Evolutionary conservation across 2,329 filamentous ascomycete species (phyloP), one percentile per base, ranked within the genome.

Genomic region (Rugonectria rugulosa): DNA sequence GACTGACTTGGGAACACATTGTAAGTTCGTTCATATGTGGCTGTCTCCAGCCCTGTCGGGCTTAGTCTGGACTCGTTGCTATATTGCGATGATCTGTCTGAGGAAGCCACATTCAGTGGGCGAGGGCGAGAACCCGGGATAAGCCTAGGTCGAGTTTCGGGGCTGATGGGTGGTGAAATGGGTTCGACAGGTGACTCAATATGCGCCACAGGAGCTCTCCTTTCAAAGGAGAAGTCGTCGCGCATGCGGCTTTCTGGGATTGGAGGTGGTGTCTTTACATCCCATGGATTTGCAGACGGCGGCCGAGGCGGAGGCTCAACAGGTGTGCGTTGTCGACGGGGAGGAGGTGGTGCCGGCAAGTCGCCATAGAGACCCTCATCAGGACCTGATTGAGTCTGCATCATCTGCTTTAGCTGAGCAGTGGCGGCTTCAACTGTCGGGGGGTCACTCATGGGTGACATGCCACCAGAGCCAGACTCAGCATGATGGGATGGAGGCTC

Each of bases 251-350:
- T 59, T 26, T 70, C 66, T 5, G 56, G 56, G n/a, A 46, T 53
- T 14, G 46, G 49, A 15, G 64, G 65, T 15, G 62, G 57, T 24
- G 56, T 54, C 19, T 69, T 67, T 29, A 73, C 62, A 53, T 79
- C 73, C 78, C 78, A 81, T 6, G 78, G 77, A 47, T 79, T 75
- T 10, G 70, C 56, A 6, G 75, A 76, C 9, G 77, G 76, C 3
- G 75, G 77, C n/a, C 64, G 59, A 6, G 71, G 69, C 2, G 70
- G 64, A 19, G 61, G 60, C 43, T 66, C 67, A 10, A 61, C 27
- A 5, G 61, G 61, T 10, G 72, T 45, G 10, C 57, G 32, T 14
- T 40, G 44, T 32, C 52, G 59, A 27, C 57, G 48, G 4, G 56
- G 60, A 15, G 58, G 52, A 10, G 34, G 48, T 2, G 57, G 48